These are phyloP conservation scores for Xylaria sp. DNA, from an alignment of 2,329 filamentous ascomycete genomes.

Conservation along the genomic window DNA sequence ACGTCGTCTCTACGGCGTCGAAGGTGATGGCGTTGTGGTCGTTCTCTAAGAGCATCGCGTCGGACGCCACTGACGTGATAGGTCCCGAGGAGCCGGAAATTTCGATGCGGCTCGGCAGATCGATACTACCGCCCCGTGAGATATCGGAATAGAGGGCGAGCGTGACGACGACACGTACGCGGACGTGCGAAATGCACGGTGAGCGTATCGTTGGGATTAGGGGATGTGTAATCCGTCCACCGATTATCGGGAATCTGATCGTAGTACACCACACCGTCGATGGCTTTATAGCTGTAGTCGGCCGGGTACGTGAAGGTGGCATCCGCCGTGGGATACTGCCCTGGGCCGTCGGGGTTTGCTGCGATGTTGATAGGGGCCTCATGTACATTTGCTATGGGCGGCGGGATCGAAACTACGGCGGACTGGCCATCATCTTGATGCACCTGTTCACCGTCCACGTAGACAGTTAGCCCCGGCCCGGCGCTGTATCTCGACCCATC, in stretches of 20 bases:
- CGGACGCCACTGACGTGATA: constrained; percentile 28
- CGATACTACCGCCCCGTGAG: constrained; percentile 42
- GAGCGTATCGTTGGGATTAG: constrained; percentile 43
- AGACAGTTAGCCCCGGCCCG: constrained; percentile 46
- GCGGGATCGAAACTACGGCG: constrained; percentile 28
- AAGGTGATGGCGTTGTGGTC: constrained; percentile 40
- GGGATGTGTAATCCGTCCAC: constrained; percentile 46
- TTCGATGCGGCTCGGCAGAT: constrained; percentile 37
- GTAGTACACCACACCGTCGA: constrained; percentile 50
- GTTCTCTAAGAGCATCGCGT: constrained; percentile 35
- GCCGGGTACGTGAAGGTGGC: constrained; percentile 44
- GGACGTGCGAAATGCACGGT: constrained; percentile 43
- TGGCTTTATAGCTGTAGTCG: constrained; percentile 46
- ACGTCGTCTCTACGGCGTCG: constrained; percentile 34
- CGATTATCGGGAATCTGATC: constrained; percentile 47
- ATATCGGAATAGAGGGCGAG: constrained; percentile 43
- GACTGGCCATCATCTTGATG: constrained; percentile 32
- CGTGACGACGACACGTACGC: constrained; percentile 42
- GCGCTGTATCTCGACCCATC: constrained; percentile 46
- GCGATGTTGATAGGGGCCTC: constrained; percentile 47
- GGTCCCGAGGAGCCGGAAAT: constrained; percentile 35
- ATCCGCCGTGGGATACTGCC: constrained; percentile 43
- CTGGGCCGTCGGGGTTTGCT: constrained; percentile 45
- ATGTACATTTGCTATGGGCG: constrained; percentile 23
- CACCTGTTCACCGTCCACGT: constrained; percentile 43